Base-by-base conservation (phyloP, 106 monocot species). In the Dioscorea zingiberensis region DNA sequence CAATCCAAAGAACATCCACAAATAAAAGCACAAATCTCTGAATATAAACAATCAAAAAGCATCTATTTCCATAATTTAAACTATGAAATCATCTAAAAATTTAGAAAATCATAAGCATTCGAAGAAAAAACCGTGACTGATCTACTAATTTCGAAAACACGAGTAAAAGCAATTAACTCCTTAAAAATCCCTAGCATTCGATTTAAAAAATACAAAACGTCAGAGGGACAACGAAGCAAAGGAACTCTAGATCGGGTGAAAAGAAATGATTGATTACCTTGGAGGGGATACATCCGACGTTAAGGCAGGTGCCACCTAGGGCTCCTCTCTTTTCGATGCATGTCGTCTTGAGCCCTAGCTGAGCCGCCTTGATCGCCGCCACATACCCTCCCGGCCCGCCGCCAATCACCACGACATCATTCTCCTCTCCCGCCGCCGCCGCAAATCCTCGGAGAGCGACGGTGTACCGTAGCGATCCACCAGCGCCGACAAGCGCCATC, bases 261-360 rank as follows among this genome's bases (percentile, higher is more conserved):
- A 38, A 38, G 6, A 10, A 19, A 17, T 5, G 48, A 17, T 10
- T 3, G 58, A 25, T 63, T 67, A 66, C 85, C 84, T 92, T 92
- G 65, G 91, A 92, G 13, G 91, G 91, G 70, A 92, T 92, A 76
- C 91, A 92, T 0, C 91, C 91, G 58, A 92, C 91, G 66, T 92
- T 92, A 62, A 92, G 91, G 72, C 91, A 92, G 44, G 86, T 92
- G 5, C 91, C 91, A 2, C 91, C 91, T 24, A 92, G 87, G 26
- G 91, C n/a, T 2, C 86, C 87, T 23, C 91, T 60, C 81, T 92
- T 92, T 71, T 92, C 91, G 68, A 92, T 92, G 76, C 87, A 92
- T 4, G 91, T 92, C 30, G 87, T 92, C 67, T 93, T 93, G 23
- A 93, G 80, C 59, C 93, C 93, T 22, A 93, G 51, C 77, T 93